These are phyloP conservation scores for Novakomyces olei DNA, from an alignment of 805 yeast genomes.

Conservation along the genomic window DNA sequence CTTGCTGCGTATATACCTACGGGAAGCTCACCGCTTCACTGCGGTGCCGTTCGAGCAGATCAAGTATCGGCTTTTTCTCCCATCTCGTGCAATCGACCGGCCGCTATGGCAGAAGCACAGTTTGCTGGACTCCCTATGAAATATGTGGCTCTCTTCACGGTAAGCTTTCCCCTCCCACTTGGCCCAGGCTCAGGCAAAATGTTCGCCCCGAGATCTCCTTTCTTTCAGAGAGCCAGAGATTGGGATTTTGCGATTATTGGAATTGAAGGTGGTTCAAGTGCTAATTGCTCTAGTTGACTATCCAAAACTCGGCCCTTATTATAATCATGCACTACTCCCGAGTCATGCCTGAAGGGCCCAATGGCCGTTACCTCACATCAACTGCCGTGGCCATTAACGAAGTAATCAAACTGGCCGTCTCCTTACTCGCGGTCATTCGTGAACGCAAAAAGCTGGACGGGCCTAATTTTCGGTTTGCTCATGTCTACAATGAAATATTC, in stretches of 20 bases:
- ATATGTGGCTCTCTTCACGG: constrained; percentile 17
- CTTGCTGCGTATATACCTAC: too few species aligned
- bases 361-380: constrained; percentile 17
- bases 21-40: too few species aligned
- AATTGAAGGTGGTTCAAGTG: too few species aligned
- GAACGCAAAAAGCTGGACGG: constrained; percentile 10
- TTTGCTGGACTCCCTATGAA: constrained; percentile 17
- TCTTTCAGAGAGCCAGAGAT: too few species aligned
- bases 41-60: too few species aligned
- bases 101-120: too few species aligned
- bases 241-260: too few species aligned
- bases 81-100: too few species aligned
- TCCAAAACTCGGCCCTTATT: constrained; percentile 20
- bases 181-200: background rate
- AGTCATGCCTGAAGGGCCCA: constrained; percentile 17
- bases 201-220: too few species aligned
- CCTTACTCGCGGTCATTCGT: constrained; percentile 12
- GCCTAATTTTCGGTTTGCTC: constrained; percentile 4
- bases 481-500: constrained; percentile 15
- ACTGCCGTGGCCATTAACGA: constrained; percentile 23
- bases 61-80: too few species aligned
- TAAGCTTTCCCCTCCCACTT: background rate
- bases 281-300: constrained; percentile 14
- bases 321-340: constrained; percentile 20
- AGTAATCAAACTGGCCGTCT: constrained; percentile 16